Percentiles rank a stretch among this genome's conserved stretches.
Conservation (phyloP, 2,329 filamentous ascomycete species). For the Cladophialophora immunda region DNA sequence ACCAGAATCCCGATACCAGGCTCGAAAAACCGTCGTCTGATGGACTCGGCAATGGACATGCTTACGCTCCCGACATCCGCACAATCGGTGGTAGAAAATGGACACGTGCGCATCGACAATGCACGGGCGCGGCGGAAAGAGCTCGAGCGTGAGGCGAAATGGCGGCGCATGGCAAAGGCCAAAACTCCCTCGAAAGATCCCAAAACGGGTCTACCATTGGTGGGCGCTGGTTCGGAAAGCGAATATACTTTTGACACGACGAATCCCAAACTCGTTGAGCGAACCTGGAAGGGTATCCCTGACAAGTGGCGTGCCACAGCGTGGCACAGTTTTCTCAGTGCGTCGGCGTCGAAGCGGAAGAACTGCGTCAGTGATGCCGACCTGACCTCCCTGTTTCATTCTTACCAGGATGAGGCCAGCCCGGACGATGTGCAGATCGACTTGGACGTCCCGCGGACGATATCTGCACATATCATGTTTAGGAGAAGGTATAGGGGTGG, state of each 20-base stretch:
- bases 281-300: slow-evolving; percentile 98
- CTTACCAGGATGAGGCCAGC: slow-evolving; percentile 75
- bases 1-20: slow-evolving; percentile 56
- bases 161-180: slow-evolving; percentile 70
- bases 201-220: slow-evolving; percentile 30
- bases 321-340: slow-evolving; percentile 90
- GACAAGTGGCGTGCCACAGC: slow-evolving; percentile 93
- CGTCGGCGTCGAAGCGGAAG: slow-evolving; percentile 73
- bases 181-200: slow-evolving; percentile 52
- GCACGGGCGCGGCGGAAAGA: slow-evolving; percentile 58
- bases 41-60: slow-evolving; percentile 72
- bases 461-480: slow-evolving; percentile 98
- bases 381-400: slow-evolving; percentile 75
- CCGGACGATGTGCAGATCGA: slow-evolving; percentile 97
- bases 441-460: slow-evolving; percentile 92
- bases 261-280: slow-evolving; percentile 84
- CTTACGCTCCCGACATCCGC: slow-evolving; percentile 60
- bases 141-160: slow-evolving; percentile 70
- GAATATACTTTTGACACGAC: slow-evolving; percentile 79
- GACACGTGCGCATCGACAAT: slow-evolving; percentile 44
- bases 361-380: slow-evolving; percentile 73
- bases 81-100: slow-evolving; percentile 57
- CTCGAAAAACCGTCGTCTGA: slow-evolving; percentile 56
- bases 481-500: slow-evolving; percentile 88
- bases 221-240: slow-evolving; percentile 57